Evolutionary conservation across 495 filamentous ascomycete species (phyloP), one percentile per base, ranked within the genome.

Genomic region (Talaromyces adpressus): DNA sequence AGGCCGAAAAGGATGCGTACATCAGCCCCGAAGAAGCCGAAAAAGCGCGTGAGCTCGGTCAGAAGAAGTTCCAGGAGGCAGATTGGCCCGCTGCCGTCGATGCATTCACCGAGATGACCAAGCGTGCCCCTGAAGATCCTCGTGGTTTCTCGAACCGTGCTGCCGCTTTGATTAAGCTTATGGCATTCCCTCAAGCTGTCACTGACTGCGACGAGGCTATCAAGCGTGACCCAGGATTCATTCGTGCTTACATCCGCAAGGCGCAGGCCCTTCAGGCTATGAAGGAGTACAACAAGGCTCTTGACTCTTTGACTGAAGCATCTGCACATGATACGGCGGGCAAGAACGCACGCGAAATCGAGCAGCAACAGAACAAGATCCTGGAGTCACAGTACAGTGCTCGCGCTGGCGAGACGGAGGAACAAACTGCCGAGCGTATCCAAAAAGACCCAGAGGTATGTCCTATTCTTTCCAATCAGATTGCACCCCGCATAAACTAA

Each of bases 141-240:
- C 89, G 94, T 64, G 94, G 95, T 23, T 99, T 93, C 81, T 91
- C 89, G 72, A 99, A 99, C 81, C 92, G 95, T 69, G 94, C 94
- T 16, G 94, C 94, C 2, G 95, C 95, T 32, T 90, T 97, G 67
- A 90, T 96, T 76, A 99, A 99, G 80, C 82, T 99, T 22, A 88
- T 98, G 76, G 87, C 91, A 30, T 98, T 99, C 82, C 94, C 94
- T 14, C 87, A 87, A 67, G 94, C 94, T 1, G 89, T 98, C 53
- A 85, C 90, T 57, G 95, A 99, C 80, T 98, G 95, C 72, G 89
- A 97, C 76, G 78, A 82, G 71, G 95, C 94, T 36, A 92, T 94
- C 75, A 87, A 88, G 82, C 90, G 88, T 59, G 94, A 99, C 71
- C 82, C 88, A 62, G 91, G 90, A 73, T 98, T 99, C 77, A 92